phyloP scores from a whole-genome alignment of 257 asterid genomes.

The Eustoma russellianum region DNA sequence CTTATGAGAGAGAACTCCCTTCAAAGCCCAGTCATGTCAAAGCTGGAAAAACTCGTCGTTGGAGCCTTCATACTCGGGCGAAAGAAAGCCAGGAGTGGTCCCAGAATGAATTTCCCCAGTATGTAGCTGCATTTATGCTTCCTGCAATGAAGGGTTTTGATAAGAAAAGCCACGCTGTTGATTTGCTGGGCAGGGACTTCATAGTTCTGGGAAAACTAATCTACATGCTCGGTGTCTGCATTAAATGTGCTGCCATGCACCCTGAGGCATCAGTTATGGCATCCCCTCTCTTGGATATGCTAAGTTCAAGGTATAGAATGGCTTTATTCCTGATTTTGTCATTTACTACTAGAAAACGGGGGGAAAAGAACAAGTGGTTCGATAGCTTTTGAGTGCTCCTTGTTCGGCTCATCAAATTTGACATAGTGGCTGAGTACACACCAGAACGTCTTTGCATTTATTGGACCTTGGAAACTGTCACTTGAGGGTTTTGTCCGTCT shows the following conservation, averaged over 20 bases:
- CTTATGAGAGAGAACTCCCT: constrained; percentile 88
- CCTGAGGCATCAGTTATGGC: constrained; percentile 93
- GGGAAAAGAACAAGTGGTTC: too few relatives aligned
- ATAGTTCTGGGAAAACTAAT: constrained; percentile 80
- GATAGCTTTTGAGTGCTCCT: too few relatives aligned
- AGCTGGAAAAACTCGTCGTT: constrained; percentile 67
- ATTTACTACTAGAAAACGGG: neutral
- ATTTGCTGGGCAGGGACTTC: constrained; percentile 79
- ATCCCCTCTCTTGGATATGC: constrained; percentile 78
- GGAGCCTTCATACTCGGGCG: constrained; percentile 43
- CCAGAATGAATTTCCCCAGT: constrained; percentile 70
- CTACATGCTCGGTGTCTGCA: constrained; percentile 86
- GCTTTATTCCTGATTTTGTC: constrained; percentile 3
- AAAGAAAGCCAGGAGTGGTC: constrained; percentile 40
- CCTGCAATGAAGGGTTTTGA: constrained; percentile 89
- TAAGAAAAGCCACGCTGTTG: constrained; percentile 87
- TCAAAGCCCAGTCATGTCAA: constrained; percentile 41
- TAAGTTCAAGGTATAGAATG: constrained; percentile 55
- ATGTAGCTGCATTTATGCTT: constrained; percentile 93
- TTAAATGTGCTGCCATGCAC: constrained; percentile 89
- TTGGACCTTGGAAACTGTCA: too few relatives aligned
- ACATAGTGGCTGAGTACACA: too few relatives aligned
- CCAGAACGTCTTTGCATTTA: too few relatives aligned
- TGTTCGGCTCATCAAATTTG: too few relatives aligned
- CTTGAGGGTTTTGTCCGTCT: too few relatives aligned